A percentile compares a stretch with the other conserved stretches of the same genome.
Evolutionary conservation across 2,329 filamentous ascomycete genomes (phyloP).

Genomic region (Thielaviopsis punctulata): DNA sequence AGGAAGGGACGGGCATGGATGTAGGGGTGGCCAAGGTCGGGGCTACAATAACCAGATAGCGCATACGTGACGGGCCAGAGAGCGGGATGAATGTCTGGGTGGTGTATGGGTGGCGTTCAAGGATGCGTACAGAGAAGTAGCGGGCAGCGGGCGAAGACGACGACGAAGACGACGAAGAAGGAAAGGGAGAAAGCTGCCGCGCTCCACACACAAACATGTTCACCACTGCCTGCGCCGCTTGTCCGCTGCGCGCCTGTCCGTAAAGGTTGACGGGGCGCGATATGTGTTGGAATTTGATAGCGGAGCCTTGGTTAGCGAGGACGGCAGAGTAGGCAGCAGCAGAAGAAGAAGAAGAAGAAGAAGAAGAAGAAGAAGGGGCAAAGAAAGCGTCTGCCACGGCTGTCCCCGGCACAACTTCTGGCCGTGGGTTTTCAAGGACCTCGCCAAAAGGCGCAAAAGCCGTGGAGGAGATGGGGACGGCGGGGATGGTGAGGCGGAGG

Average conservation of each 20-base stretch:
- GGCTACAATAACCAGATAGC: constrained; percentile 78
- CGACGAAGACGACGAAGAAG: constrained; percentile 11
- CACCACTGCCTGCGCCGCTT: constrained; percentile 44
- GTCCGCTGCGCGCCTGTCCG: constrained; percentile 40
- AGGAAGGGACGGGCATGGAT: constrained; percentile 16
- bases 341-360: not conserved
- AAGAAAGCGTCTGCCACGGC: too few relatives aligned
- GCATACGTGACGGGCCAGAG: constrained; percentile 26
- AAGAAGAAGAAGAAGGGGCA: constrained; percentile 1
- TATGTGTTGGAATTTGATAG: constrained; percentile 71
- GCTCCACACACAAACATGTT: constrained; percentile 73
- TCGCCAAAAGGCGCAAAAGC: constrained; percentile 69
- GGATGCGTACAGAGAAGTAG: constrained; percentile 47
- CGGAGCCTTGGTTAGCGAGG: constrained; percentile 69
- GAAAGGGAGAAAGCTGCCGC: constrained; percentile 15
- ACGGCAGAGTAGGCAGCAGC: constrained; percentile 26
- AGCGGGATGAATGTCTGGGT: constrained; percentile 85
- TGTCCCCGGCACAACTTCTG: constrained; percentile 23
- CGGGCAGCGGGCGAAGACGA: constrained; percentile 12
- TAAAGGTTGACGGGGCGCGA: constrained; percentile 61
- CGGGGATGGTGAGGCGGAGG: too few relatives aligned
- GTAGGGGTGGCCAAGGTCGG: constrained; percentile 42
- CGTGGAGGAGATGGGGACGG: constrained; percentile 48
- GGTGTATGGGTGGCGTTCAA: constrained; percentile 88
- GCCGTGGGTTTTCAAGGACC: constrained; percentile 58